phyloP scores from a whole-genome alignment of 2,329 filamentous ascomycete species.

The Fusarium brevicatenulatum region DNA sequence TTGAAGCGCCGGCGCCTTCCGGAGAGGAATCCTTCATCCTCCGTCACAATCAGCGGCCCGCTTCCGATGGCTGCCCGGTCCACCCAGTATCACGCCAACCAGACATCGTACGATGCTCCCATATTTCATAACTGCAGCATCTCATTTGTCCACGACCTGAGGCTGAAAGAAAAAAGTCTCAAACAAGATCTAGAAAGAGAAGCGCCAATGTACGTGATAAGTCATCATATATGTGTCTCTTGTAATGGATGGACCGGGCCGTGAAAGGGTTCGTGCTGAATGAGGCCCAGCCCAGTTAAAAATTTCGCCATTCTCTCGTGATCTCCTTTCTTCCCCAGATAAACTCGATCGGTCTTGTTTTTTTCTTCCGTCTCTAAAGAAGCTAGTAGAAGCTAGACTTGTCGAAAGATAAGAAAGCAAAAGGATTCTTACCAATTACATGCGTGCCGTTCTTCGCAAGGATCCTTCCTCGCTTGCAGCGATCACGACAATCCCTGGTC shows the following conservation, averaged over 20 bases:
- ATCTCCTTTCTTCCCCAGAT: not conserved
- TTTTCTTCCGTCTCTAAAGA: not conserved
- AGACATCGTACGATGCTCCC: conserved; percentile 42
- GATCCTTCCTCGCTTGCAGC: conserved; percentile 21
- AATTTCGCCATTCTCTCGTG: conserved; percentile 16
- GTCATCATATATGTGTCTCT: conserved; percentile 11
- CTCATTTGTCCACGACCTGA: not conserved
- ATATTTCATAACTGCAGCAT: not conserved
- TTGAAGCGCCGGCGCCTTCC: conserved; percentile 4
- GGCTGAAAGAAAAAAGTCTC: not conserved
- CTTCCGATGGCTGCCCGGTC: conserved; percentile 41
- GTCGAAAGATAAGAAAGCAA: conserved; percentile 11
- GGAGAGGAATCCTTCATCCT: conserved; percentile 11
- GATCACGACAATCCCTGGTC: conserved; percentile 29
- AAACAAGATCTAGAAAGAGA: not conserved
- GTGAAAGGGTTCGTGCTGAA: conserved; percentile 12
- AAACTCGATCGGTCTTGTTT: not conserved
- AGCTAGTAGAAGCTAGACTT: conserved; percentile 18
- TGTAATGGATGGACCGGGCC: conserved; percentile 28
- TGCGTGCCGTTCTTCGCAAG: conserved; percentile 12
- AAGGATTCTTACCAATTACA: conserved; percentile 4
- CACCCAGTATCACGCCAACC: conserved; percentile 38
- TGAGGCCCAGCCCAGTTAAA: not conserved
- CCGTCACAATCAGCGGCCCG: conserved; percentile 37
- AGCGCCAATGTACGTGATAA: not conserved